These are phyloP conservation scores for Durotheca rogersii DNA, from an alignment of 495 filamentous ascomycete genomes.

Conservation along the genomic window DNA sequence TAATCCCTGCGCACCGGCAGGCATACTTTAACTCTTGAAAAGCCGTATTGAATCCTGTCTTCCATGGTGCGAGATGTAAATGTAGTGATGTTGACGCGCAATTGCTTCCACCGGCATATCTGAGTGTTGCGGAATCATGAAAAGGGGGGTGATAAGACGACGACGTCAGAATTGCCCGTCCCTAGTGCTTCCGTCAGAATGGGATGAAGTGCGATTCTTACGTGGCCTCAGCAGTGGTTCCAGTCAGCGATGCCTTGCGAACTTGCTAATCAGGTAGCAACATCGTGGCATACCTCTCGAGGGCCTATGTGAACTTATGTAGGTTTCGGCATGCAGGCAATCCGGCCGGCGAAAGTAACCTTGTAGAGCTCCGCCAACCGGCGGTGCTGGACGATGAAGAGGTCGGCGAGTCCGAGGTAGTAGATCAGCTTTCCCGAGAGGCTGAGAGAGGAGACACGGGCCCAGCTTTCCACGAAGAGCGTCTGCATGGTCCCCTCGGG, in stretches of 20 bases:
- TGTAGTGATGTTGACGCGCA: too few species aligned
- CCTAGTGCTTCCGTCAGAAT: neutral
- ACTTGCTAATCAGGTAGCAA: neutral
- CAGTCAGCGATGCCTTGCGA: neutral
- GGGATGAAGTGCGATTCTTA: too few species aligned
- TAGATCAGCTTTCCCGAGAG: constrained; percentile 72
- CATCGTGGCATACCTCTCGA: neutral
- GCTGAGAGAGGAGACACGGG: constrained; percentile 75
- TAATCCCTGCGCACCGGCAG: too few species aligned
- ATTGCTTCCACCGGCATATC: too few species aligned
- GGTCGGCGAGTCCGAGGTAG: constrained; percentile 41
- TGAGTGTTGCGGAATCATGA: too few species aligned
- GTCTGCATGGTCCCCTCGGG: constrained; percentile 52
- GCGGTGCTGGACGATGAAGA: constrained; percentile 46
- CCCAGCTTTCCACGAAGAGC: constrained; percentile 91
- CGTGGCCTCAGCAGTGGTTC: neutral
- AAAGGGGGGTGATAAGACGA: too few species aligned
- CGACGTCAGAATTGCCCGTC: too few species aligned
- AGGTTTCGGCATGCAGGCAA: constrained; percentile 28
- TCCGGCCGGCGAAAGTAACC: constrained; percentile 12
- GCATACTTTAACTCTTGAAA: too few species aligned
- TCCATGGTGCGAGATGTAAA: too few species aligned
- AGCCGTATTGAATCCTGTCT: too few species aligned
- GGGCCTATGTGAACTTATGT: too few species aligned
- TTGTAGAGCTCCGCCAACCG: constrained; percentile 18